Evolutionary conservation across 345 rosid species (phyloP).

Genomic region (Heritiera fomes): DNA sequence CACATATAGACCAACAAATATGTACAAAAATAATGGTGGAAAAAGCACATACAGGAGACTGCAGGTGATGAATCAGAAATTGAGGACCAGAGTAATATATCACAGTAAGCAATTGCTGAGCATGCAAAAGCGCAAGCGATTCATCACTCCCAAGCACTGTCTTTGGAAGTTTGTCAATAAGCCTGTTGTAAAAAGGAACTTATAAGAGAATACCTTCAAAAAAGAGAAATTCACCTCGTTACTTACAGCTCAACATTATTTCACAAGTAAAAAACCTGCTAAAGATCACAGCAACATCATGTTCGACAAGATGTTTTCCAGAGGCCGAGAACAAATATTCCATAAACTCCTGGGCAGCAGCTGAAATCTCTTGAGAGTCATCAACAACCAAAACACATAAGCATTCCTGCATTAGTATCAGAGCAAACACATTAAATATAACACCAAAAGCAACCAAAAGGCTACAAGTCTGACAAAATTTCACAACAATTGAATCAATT

Average conservation of each 20-base stretch:
- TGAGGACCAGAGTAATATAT: slow-evolving; percentile 84
- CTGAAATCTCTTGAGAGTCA: slow-evolving; percentile 68
- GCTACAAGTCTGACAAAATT: slow-evolving; percentile 11
- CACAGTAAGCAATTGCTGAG: slow-evolving; percentile 73
- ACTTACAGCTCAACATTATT: not conserved
- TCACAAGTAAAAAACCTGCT: slow-evolving; percentile 54
- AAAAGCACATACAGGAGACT: slow-evolving; percentile 73
- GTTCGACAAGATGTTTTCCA: slow-evolving; percentile 40
- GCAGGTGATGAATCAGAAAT: slow-evolving; percentile 66
- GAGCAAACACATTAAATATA: slow-evolving; percentile 20
- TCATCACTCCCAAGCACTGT: slow-evolving; percentile 75
- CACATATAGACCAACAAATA: not conserved
- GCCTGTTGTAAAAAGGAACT: slow-evolving; percentile 42
- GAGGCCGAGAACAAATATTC: slow-evolving; percentile 48
- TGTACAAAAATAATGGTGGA: not conserved
- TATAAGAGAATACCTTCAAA: slow-evolving; percentile 11
- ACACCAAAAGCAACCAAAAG: slow-evolving; percentile 1
- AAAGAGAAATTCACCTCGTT: slow-evolving; percentile 4
- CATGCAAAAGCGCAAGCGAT: slow-evolving; percentile 64
- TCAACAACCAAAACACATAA: slow-evolving; percentile 74
- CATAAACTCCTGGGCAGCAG: slow-evolving; percentile 64
- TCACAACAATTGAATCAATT: slow-evolving; percentile 11
- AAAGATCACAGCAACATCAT: slow-evolving; percentile 62
- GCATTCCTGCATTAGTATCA: slow-evolving; percentile 71
- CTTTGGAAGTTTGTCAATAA: slow-evolving; percentile 85